phyloP scores from a whole-genome alignment of 495 filamentous ascomycete genomes.

The Hamigera avellanea region DNA sequence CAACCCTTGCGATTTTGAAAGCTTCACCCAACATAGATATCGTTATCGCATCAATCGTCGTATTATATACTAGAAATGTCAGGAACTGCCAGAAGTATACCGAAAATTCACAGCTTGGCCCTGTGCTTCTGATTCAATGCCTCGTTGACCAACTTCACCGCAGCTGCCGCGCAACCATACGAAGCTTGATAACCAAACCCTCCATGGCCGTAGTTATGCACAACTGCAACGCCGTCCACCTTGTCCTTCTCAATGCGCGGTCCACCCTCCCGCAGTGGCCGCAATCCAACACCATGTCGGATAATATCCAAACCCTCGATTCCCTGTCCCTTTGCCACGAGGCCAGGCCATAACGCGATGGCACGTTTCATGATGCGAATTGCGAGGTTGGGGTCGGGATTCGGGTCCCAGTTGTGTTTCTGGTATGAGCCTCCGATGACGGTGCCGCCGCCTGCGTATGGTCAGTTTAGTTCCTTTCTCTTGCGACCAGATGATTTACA shows the following conservation, averaged over 20 bases:
- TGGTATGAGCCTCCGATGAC: slow-evolving; percentile 83
- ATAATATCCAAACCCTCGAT: slow-evolving; percentile 75
- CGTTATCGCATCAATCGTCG: too few relatives aligned
- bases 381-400: slow-evolving; percentile 71
- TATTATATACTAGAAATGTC: too few relatives aligned
- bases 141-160: slow-evolving; percentile 60
- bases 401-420: slow-evolving; percentile 69
- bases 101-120: slow-evolving; percentile 24
- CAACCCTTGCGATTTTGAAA: too few relatives aligned
- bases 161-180: slow-evolving; percentile 69
- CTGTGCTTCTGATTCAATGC: slow-evolving; percentile 24
- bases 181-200: slow-evolving; percentile 86
- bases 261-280: slow-evolving; percentile 65
- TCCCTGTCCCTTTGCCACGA: slow-evolving; percentile 62
- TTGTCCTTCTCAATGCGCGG: slow-evolving; percentile 75
- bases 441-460: slow-evolving; percentile 46
- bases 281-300: slow-evolving; percentile 76
- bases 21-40: too few relatives aligned
- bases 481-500: slow-evolving; percentile 4
- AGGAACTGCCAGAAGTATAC: too few relatives aligned
- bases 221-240: slow-evolving; percentile 57
- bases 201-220: slow-evolving; percentile 95
- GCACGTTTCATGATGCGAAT: slow-evolving; percentile 81
- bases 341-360: slow-evolving; percentile 56
- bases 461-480: background rate